Evolutionary conservation across 805 yeast species (phyloP).

Genomic region (Wickerhamomyces strasburgensis): DNA sequence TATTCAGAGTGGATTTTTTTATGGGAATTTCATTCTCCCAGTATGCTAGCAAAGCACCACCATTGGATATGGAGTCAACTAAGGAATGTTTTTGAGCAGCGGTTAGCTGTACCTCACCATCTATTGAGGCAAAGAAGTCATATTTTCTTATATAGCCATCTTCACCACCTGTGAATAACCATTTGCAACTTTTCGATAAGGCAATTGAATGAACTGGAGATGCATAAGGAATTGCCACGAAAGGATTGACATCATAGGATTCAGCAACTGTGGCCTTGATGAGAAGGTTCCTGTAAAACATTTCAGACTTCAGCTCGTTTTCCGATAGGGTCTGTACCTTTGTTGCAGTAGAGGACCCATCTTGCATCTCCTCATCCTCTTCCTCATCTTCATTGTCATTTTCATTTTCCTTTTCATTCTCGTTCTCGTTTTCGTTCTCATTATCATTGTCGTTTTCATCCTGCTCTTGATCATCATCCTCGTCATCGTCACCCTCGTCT

Average conservation of each 20-base stretch:
- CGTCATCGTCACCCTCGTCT: slow-evolving; percentile 26
- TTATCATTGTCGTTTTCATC: slow-evolving; percentile 19
- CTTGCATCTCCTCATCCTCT: slow-evolving; percentile 1
- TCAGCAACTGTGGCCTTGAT: slow-evolving; percentile 47
- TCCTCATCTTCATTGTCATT: slow-evolving; percentile 3
- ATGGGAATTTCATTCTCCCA: slow-evolving; percentile 97
- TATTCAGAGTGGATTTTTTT: slow-evolving; percentile 32
- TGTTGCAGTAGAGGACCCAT: not conserved
- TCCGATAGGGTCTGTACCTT: slow-evolving; percentile 5
- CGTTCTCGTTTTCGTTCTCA: slow-evolving; percentile 12
- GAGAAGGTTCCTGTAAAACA: slow-evolving; percentile 29
- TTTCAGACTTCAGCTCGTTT: slow-evolving; percentile 11
- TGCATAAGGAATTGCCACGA: slow-evolving; percentile 82
- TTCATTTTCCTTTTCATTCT: slow-evolving; percentile 5
- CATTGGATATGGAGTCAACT: slow-evolving; percentile 79
- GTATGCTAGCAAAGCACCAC: slow-evolving; percentile 77
- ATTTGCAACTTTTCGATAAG: slow-evolving; percentile 73
- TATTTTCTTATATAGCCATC: slow-evolving; percentile 91
- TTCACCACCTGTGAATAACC: slow-evolving; percentile 91
- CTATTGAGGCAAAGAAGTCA: slow-evolving; percentile 79
- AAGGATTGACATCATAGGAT: slow-evolving; percentile 69
- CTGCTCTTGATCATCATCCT: slow-evolving; percentile 25
- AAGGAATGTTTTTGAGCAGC: slow-evolving; percentile 87
- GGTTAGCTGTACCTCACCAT: slow-evolving; percentile 82
- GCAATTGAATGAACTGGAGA: slow-evolving; percentile 74